Evolutionary conservation across 2,329 filamentous ascomycete species (phyloP).

Genomic region (Neodidymelliopsis sp.): DNA sequence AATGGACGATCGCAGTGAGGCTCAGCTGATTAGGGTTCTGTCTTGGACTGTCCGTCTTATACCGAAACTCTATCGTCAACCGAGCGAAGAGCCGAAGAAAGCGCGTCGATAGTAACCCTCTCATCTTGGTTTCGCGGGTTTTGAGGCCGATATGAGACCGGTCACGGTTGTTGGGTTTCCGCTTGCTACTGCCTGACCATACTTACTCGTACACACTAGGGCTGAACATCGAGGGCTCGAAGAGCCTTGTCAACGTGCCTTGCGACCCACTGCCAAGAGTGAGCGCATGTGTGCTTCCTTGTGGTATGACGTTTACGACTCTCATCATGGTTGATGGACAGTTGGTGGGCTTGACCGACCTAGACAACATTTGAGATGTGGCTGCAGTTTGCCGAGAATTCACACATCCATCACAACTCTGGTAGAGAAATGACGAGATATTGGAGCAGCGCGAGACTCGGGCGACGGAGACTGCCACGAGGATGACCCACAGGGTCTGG

Average conservation of each 20-base stretch:
- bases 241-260: background rate
- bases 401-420: background rate
- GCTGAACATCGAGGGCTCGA: background rate
- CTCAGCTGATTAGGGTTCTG: background rate
- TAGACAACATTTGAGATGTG: background rate
- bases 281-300: too few species aligned
- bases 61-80: background rate
- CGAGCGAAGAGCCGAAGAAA: background rate
- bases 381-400: background rate
- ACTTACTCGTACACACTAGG: conserved; percentile 6
- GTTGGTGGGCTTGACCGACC: background rate
- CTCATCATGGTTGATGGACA: background rate
- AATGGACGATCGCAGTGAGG: background rate
- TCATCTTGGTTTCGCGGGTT: background rate
- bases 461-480: background rate
- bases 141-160: background rate
- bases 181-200: background rate
- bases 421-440: background rate
- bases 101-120: background rate
- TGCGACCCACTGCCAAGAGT: background rate
- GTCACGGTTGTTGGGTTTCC: background rate
- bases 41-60: background rate
- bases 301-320: background rate
- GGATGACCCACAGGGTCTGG: background rate
- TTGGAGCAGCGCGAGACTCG: background rate